A percentile compares a stretch with the other conserved stretches of the same genome.
Conservation (phyloP, 2,329 filamentous ascomycete genomes). For the Stachybotrys chartarum region DNA sequence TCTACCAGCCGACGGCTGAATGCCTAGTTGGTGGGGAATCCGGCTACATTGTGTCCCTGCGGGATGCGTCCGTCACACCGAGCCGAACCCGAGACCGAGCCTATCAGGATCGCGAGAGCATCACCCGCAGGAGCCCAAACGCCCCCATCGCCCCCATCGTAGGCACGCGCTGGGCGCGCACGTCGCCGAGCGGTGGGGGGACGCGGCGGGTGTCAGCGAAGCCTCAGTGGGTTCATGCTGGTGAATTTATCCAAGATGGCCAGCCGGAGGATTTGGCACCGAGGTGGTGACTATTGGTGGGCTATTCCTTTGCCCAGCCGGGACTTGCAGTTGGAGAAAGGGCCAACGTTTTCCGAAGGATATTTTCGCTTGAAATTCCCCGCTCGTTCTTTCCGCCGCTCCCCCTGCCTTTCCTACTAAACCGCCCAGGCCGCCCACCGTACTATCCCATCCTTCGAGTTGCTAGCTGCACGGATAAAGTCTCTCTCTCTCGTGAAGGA, state of each 20-base stretch:
- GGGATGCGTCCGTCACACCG: background rate
- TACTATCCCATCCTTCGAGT: too few relatives aligned
- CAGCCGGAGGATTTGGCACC: background rate
- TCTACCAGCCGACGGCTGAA: background rate
- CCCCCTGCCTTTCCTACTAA: background rate
- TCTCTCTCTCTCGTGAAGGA: too few relatives aligned
- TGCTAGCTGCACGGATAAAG: too few relatives aligned
- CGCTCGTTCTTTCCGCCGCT: background rate
- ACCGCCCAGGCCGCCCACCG: background rate
- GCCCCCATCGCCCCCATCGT: background rate
- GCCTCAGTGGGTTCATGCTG: background rate
- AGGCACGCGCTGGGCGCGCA: background rate
- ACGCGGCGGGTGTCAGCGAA: background rate
- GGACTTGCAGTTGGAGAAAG: background rate
- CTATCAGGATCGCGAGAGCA: background rate
- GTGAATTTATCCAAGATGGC: background rate
- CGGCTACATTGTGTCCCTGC: background rate
- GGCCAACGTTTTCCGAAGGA: background rate
- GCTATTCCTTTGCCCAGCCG: background rate
- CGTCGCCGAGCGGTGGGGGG: background rate
- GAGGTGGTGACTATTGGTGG: background rate
- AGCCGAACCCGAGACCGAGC: background rate
- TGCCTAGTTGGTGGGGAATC: background rate
- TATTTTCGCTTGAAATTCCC: background rate
- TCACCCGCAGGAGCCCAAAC: background rate